These are phyloP conservation scores for Termitomyces sp. DNA, from an alignment of 768 basidiomycete genomes.

Conservation along the genomic window DNA sequence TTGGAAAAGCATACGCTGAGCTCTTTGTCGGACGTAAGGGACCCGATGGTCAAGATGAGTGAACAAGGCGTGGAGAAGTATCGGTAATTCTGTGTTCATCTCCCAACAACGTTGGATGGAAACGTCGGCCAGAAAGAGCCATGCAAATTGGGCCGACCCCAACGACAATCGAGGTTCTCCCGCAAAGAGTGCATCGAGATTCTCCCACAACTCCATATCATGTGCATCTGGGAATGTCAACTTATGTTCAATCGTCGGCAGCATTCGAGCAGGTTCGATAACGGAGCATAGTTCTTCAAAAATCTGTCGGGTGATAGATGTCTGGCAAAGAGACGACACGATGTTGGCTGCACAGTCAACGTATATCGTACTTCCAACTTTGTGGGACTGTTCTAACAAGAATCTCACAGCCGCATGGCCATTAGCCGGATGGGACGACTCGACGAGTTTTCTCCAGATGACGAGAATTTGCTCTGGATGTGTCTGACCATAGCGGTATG, in stretches of 20 bases:
- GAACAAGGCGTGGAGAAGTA: conserved; percentile 76
- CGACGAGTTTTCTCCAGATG: conserved; percentile 79
- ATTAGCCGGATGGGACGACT: conserved; percentile 66
- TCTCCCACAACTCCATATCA: conserved; percentile 77
- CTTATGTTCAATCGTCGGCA: conserved; percentile 74
- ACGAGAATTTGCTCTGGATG: conserved; percentile 79
- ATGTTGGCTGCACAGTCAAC: conserved; percentile 78
- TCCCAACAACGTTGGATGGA: conserved; percentile 79
- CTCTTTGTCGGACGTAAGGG: conserved; percentile 65
- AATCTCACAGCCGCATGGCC: conserved; percentile 81
- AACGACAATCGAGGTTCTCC: conserved; percentile 69
- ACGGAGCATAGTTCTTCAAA: conserved; percentile 84
- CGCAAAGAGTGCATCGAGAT: conserved; percentile 73
- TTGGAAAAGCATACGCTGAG: conserved; percentile 82
- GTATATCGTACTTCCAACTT: conserved; percentile 76
- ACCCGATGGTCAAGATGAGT: conserved; percentile 81
- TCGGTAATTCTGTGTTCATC: conserved; percentile 63
- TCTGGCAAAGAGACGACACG: conserved; percentile 81
- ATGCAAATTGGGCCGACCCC: conserved; percentile 85
- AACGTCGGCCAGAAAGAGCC: conserved; percentile 79
- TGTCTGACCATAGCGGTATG: conserved; percentile 66
- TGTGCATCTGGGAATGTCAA: conserved; percentile 58
- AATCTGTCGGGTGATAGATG: conserved; percentile 65
- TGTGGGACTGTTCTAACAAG: conserved; percentile 83
- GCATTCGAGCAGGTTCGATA: conserved; percentile 83